A percentile compares a stretch with the other conserved stretches of the same genome.
Conservation (phyloP, 202 grass and related monocot species). For the Saccharum hybrid region DNA sequence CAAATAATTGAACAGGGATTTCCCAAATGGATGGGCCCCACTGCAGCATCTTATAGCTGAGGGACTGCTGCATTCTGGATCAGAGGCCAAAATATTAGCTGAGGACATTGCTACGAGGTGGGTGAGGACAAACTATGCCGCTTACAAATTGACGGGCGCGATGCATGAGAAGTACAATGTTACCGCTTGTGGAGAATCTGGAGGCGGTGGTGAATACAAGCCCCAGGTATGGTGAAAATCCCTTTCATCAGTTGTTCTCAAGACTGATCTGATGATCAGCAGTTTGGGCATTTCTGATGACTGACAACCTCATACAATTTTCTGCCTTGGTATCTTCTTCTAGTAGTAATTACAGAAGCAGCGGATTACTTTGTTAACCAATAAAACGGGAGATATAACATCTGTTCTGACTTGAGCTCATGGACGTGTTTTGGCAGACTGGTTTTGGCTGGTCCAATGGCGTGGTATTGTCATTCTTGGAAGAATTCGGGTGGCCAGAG, state of each 20-base stretch:
- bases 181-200: slow-evolving; percentile 67
- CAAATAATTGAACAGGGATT: slow-evolving; percentile 65
- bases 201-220: slow-evolving; percentile 83
- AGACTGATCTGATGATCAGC: background rate
- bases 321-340: background rate
- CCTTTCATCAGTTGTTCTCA: slow-evolving; percentile 1
- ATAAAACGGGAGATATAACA: background rate
- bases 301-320: background rate
- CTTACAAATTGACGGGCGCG: slow-evolving; percentile 62
- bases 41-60: slow-evolving; percentile 87
- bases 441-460: slow-evolving; percentile 99
- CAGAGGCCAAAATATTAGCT: slow-evolving; percentile 64
- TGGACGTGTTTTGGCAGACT: slow-evolving; percentile 60
- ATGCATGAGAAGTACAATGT: slow-evolving; percentile 97
- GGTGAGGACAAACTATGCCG: slow-evolving; percentile 83
- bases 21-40: slow-evolving; percentile 94
- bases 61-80: slow-evolving; percentile 64
- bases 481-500: slow-evolving; percentile 86
- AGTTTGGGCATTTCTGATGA: slow-evolving; percentile 11
- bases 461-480: slow-evolving; percentile 82
- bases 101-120: slow-evolving; percentile 81
- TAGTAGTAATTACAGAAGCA: background rate
- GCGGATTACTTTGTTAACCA: background rate
- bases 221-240: slow-evolving; percentile 65
- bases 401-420: background rate